Conservation (phyloP, 257 asterid genomes). For the Rubia yunnanensis region DNA sequence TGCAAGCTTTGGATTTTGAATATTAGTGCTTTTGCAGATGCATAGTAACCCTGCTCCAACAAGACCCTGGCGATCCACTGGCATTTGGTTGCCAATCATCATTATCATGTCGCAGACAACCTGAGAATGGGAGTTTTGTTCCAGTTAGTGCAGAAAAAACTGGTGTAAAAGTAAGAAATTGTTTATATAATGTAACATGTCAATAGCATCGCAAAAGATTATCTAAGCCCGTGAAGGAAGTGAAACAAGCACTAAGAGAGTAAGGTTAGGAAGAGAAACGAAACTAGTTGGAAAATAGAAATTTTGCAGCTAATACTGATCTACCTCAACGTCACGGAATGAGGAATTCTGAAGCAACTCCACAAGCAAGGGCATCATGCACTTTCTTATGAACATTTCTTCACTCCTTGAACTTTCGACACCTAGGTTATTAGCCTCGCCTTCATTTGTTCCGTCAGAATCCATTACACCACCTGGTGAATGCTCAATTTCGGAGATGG, state of each 20-base stretch:
- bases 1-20: slow-evolving; percentile 53
- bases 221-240: neutral
- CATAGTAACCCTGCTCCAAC: slow-evolving; percentile 45
- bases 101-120: slow-evolving; percentile 38
- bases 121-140: slow-evolving; percentile 21
- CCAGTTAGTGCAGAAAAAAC: neutral
- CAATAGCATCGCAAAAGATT: neutral
- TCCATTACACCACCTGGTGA: slow-evolving; percentile 16
- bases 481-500: slow-evolving; percentile 33
- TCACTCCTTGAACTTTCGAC: slow-evolving; percentile 42
- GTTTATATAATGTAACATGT: too few species aligned
- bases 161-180: neutral
- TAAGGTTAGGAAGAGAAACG: neutral
- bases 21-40: slow-evolving; percentile 41
- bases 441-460: slow-evolving; percentile 22
- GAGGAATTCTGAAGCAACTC: slow-evolving; percentile 47
- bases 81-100: slow-evolving; percentile 53
- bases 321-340: slow-evolving; percentile 77
- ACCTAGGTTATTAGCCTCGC: slow-evolving; percentile 37
- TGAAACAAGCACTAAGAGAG: neutral
- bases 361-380: slow-evolving; percentile 41
- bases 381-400: slow-evolving; percentile 46
- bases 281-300: neutral
- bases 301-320: neutral
- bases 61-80: slow-evolving; percentile 42